Base-by-base conservation (phyloP, 1,139 yeast species). In the Pichia sp. region DNA sequence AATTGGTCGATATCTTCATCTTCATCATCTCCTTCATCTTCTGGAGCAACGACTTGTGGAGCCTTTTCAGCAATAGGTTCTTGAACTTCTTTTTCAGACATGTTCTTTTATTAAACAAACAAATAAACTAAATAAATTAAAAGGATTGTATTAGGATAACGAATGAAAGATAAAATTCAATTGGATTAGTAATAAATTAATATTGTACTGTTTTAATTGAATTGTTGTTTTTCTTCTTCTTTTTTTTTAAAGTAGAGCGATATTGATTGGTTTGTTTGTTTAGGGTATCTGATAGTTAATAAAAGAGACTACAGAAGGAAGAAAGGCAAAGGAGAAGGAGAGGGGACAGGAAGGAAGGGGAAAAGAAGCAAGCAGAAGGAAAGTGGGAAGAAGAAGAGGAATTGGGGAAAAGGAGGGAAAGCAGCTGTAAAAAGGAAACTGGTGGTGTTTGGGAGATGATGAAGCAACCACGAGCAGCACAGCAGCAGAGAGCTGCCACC, bases 1-100 rank as follows among this genome's bases (percentile, higher is more conserved):
- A 90, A 82, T 69, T 87, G 93, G 68, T 88, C 96, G 65, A 89
- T 88, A 50, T 64, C 67, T 43, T 60, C 64, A 9, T 59, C 63
- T 38, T 59, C 62, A 19, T 59, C 63, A 19, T 54, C 56, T 17
- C 37, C 53, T 17, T 47, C 49, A n/a, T 27, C 48, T 30, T 40
- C 44, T 21, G 33, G 38, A 14, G 32, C 45, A 18, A 42, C 42
- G 19, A 31, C 45, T 28, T 38, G 21, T 22, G 47, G 46, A 6
- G 52, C 50, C 47, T 53, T 53, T 51, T 53, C 55, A 18, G 38
- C 48, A 18, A 48, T 31, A 17, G 52, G 54, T 30, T 51, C 51
- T 30, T 52, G 54, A 34, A 47, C 24, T 47, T 52, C 49, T 41
- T 52, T 47, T 39, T 46, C 53, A 48, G 55, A 50, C 53, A 52